A percentile compares a stretch with the other conserved stretches of the same genome.
These are phyloP conservation scores for Cornus kousa DNA, from an alignment of 148 eudicot species.

Conservation along the genomic window DNA sequence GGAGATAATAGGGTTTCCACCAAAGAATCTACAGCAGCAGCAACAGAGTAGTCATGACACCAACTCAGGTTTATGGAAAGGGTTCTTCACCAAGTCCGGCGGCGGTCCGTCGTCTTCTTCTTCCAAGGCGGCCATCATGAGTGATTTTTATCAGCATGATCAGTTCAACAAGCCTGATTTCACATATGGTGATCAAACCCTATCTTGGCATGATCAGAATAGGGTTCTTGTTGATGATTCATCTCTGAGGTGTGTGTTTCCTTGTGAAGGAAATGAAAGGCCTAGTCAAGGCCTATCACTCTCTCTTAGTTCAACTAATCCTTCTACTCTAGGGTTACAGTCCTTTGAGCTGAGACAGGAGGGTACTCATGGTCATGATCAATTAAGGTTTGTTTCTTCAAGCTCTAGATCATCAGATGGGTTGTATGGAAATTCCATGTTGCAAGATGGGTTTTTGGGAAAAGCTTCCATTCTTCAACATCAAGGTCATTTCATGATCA, in stretches of 20 bases:
- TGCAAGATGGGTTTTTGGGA: constrained; percentile 35
- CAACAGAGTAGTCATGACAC: constrained; percentile 7
- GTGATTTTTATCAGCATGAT: constrained; percentile 22
- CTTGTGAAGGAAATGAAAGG: constrained; percentile 84
- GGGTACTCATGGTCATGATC: constrained; percentile 11
- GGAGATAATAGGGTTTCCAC: constrained; percentile 63
- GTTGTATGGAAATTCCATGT: constrained; percentile 19
- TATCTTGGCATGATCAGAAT: constrained; percentile 22
- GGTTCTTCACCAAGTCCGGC: constrained; percentile 15
- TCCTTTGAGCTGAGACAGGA: constrained; percentile 63
- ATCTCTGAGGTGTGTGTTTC: constrained; percentile 60
- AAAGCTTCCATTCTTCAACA: constrained; percentile 18
- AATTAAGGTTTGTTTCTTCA: constrained; percentile 34
- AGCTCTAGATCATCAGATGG: constrained; percentile 22
- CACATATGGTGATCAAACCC: neutral
- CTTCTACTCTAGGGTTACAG: constrained; percentile 68
- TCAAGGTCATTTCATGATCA: constrained; percentile 33
- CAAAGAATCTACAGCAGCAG: constrained; percentile 18
- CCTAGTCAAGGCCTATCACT: constrained; percentile 94
- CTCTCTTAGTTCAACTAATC: constrained; percentile 68
- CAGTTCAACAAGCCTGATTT: neutral
- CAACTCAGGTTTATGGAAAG: constrained; percentile 25
- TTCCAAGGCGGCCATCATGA: neutral
- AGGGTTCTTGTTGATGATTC: constrained; percentile 37
- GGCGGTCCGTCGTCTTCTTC: constrained; percentile 15